Evolutionary conservation across 345 rosid species (phyloP).

Genomic region (thale cress (Arabidopsis thaliana)): TAIR10.1 NC_003071.7:14768501-14769000

Average conservation of each 20-base stretch:
- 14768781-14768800: constrained; percentile 43
- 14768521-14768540: neutral
- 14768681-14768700: too few species aligned
- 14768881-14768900: constrained; percentile 8
- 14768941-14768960: constrained; percentile 1
- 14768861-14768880: constrained; percentile 3
- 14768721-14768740: constrained; percentile 11
- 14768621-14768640: neutral
- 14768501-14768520: neutral
- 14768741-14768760: neutral
- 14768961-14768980: constrained; percentile 44
- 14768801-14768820: constrained; percentile 37
- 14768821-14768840: constrained; percentile 45
- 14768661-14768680: too few species aligned
- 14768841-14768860: constrained; percentile 32
- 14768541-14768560: constrained; percentile 18
- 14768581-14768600: neutral
- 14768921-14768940: constrained; percentile 7
- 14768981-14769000: constrained; percentile 32
- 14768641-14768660: too few species aligned
- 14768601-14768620: neutral
- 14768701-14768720: neutral
- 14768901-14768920: constrained; percentile 1
- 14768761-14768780: constrained; percentile 26
- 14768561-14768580: neutral